Base-by-base conservation (phyloP, 345 rosid species). In the Eutrema yunnanense region DNA sequence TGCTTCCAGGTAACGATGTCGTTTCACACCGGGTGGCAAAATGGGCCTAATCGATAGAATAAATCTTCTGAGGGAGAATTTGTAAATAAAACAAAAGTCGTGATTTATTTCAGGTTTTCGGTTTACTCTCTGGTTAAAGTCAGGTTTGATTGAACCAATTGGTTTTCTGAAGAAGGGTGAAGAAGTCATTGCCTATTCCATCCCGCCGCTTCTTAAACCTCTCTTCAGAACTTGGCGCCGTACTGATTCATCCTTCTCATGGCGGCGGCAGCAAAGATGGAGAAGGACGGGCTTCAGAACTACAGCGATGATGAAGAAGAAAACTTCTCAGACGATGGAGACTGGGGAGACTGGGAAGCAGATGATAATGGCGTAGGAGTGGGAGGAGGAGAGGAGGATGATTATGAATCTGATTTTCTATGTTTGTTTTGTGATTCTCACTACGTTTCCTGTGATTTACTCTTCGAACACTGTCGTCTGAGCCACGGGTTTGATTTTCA, bases 361-460 rank as follows among this genome's bases (percentile, higher is more conserved):
- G 86, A 80, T 1, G 92, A 72, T 7, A 81, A 63, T 26, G 87
- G 73, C 8, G 60, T 38, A 2, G 73, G 42, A 14, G 30, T 16
- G 34, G 73, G 50, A 9, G 77, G 60, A 38, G 58, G 30, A 43
- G 80, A 43, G 12, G 80, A 55, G 12, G 86, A 73, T 8, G 78
- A 32, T 46, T 67, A 58, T 3, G 81, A 77, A 16, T 79, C 83
- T 10, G 81, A 73, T 71, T 81, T 88, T 43, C 49, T 71, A 4
- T 90, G 98, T 68, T 75, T 93, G 62, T 93, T 93, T 65, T 88
- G 94, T 47, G 93, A 87, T 47, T 71, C 82, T 49, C 77, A 71
- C 55, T 83, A 36, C 87, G 54, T 13, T 16, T 84, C 89, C 0
- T 90, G 86, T 71, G 78, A 66, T 64, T 70, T 68, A 10, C 76